Percentiles rank a stretch among this genome's conserved stretches.
These are phyloP conservation scores for Ceratobasidium sp. DNA, from an alignment of 1,284 basidiomycete species.

Conservation along the genomic window DNA sequence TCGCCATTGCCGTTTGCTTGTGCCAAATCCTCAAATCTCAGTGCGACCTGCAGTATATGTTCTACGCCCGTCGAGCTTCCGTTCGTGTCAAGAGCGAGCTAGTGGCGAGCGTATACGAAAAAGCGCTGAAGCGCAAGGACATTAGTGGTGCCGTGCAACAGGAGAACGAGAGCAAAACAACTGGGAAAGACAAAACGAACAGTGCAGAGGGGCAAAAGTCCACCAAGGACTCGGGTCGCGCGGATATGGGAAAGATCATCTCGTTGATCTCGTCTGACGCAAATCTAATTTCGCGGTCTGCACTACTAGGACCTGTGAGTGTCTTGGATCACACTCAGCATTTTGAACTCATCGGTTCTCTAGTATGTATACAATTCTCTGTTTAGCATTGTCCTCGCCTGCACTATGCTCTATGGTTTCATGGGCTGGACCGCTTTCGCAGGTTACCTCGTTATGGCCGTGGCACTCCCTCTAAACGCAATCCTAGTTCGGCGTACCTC, in stretches of 20 bases:
- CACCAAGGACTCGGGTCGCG: background rate
- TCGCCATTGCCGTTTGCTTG: constrained; percentile 28
- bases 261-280: constrained; percentile 29
- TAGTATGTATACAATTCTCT: constrained; percentile 20
- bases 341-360: background rate
- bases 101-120: constrained; percentile 40
- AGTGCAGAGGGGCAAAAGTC: background rate
- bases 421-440: constrained; percentile 42
- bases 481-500: constrained; percentile 15
- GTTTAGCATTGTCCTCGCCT: constrained; percentile 15
- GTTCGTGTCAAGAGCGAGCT: constrained; percentile 32
- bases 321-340: background rate
- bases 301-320: background rate
- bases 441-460: constrained; percentile 31
- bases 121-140: constrained; percentile 40
- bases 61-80: constrained; percentile 30
- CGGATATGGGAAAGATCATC: constrained; percentile 44
- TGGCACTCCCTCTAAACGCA: constrained; percentile 35
- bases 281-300: background rate
- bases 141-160: constrained; percentile 30
- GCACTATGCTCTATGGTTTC: constrained; percentile 24
- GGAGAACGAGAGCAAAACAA: background rate
- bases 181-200: background rate
- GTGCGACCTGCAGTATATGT: constrained; percentile 38
- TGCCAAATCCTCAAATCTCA: constrained; percentile 36